phyloP scores from a whole-genome alignment of 2,329 filamentous ascomycete species.

The Nemania sp. region DNA sequence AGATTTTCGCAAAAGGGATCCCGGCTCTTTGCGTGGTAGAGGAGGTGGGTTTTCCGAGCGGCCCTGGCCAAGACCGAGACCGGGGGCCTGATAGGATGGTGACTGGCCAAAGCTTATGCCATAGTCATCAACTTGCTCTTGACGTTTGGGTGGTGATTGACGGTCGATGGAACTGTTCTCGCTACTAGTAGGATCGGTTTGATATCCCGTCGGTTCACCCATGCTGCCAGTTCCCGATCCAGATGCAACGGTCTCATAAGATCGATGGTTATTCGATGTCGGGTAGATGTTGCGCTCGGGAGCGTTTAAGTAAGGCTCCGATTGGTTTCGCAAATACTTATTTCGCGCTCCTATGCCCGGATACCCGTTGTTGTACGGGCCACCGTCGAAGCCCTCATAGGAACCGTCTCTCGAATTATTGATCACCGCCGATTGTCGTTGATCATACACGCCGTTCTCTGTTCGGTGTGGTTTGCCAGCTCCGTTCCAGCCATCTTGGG shows the following conservation, averaged over 20 bases:
- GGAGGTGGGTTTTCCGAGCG: conserved; percentile 33
- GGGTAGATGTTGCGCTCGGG: conserved; percentile 55
- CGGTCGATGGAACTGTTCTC: conserved; percentile 91
- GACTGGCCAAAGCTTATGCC: conserved; percentile 62
- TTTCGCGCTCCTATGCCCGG: conserved; percentile 36
- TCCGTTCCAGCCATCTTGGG: conserved; percentile 59
- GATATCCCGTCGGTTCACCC: conserved; percentile 75
- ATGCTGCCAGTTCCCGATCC: conserved; percentile 72
- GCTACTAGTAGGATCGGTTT: conserved; percentile 83
- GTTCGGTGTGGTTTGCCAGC: conserved; percentile 46
- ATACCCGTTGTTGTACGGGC: conserved; percentile 42
- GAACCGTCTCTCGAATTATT: conserved; percentile 46
- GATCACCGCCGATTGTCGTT: conserved; percentile 40
- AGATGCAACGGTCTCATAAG: conserved; percentile 85
- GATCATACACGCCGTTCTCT: conserved; percentile 49
- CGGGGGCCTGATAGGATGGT: conserved; percentile 48
- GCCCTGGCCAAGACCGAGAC: conserved; percentile 38
- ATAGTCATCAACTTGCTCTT: conserved; percentile 64
- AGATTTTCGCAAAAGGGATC: conserved; percentile 35
- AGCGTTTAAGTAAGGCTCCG: conserved; percentile 51
- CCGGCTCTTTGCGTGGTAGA: conserved; percentile 43
- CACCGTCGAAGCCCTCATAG: conserved; percentile 46
- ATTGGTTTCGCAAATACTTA: conserved; percentile 49
- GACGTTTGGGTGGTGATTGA: conserved; percentile 59
- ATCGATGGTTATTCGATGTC: conserved; percentile 70